Evolutionary conservation across 495 filamentous ascomycete species (phyloP), one percentile per base, ranked within the genome.

Genomic region (Aspergillus bridgeri): DNA sequence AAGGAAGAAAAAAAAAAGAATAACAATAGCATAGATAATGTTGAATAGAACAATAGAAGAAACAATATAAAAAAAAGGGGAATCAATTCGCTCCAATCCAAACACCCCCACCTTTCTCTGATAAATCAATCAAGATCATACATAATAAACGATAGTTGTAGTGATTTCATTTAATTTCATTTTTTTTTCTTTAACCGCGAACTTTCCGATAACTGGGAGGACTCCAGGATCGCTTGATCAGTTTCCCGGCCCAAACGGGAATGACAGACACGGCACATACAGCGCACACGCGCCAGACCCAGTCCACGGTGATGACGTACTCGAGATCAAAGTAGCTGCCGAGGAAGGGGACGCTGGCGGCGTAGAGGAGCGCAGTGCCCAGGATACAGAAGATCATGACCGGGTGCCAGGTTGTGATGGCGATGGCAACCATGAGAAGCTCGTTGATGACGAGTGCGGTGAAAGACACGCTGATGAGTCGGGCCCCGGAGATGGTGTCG

Each of bases 201-300:
- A 99, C 93, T 77, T 99, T 99, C 58, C 94, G 80, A 77, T 95
- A 97, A 68, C 88, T 94, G n/a, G 92, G 91, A 52, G 94, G 95
- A 66, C 85, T 91, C 79, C 95, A 86, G 53, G 83, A 89, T 65
- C 91, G 82, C 69, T 88, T 79, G 53, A 96, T 84, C 57, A 91
- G 65, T 78, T 97, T 99, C 4, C 82, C 89, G 53, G 81, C 85
- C 73, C 89, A 96, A 5, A 92, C 87, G n/a, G 95, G 95, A 46
- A 94, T 81, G 46, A 98, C 68, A 46, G 86, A 87, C 20, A 96
- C 86, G 15, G 88, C 86, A 20, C 79, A 75, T 19, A 98, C 90
- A 29, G 88, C 91, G 20, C 78, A 78, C 13, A 96, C 89, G 25
- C 91, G 86, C 95, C 95, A 98, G 55, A 90, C 71, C 75, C 96